A percentile compares a stretch with the other conserved stretches of the same genome.
Conservation (phyloP, 768 basidiomycete species). For the Suillus variegatus region DNA sequence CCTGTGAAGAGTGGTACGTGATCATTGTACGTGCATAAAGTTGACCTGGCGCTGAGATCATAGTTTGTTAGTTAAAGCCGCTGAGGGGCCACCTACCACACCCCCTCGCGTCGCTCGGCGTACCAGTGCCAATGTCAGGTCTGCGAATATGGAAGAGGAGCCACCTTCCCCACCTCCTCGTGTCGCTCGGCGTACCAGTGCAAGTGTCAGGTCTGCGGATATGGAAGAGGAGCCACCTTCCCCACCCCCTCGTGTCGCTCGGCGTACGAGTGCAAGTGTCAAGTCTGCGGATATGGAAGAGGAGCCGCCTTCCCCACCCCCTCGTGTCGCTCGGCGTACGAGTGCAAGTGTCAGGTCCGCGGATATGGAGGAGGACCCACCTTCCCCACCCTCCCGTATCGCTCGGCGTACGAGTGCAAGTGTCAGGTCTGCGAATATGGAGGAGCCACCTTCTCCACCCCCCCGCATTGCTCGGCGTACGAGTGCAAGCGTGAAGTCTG, state of each 20-base stretch:
- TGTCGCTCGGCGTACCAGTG: slow-evolving; percentile 25
- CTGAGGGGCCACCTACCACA: slow-evolving; percentile 14
- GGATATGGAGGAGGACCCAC: slow-evolving; percentile 6
- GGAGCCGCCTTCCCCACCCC: slow-evolving; percentile 20
- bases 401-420: slow-evolving; percentile 26
- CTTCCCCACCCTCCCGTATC: slow-evolving; percentile 19
- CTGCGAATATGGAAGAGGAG: background rate
- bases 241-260: slow-evolving; percentile 11
- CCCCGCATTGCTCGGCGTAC: slow-evolving; percentile 19
- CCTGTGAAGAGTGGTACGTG: slow-evolving; percentile 30
- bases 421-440: slow-evolving; percentile 8
- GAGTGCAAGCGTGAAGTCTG: slow-evolving; percentile 19
- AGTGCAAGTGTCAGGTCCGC: slow-evolving; percentile 19
- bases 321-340: slow-evolving; percentile 19
- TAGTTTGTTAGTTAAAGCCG: slow-evolving; percentile 8
- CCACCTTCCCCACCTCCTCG: slow-evolving; percentile 3
- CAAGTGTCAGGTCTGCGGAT: slow-evolving; percentile 10
- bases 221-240: background rate
- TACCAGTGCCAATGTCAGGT: slow-evolving; percentile 18
- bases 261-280: slow-evolving; percentile 24
- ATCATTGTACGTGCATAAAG: background rate
- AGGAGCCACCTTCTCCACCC: slow-evolving; percentile 4
- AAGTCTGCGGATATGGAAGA: slow-evolving; percentile 9
- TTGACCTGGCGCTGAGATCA: slow-evolving; percentile 8
- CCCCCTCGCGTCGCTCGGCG: slow-evolving; percentile 19